Evolutionary conservation across 2,329 filamentous ascomycete species (phyloP).

Genomic region (Stenocarpella maydis): DNA sequence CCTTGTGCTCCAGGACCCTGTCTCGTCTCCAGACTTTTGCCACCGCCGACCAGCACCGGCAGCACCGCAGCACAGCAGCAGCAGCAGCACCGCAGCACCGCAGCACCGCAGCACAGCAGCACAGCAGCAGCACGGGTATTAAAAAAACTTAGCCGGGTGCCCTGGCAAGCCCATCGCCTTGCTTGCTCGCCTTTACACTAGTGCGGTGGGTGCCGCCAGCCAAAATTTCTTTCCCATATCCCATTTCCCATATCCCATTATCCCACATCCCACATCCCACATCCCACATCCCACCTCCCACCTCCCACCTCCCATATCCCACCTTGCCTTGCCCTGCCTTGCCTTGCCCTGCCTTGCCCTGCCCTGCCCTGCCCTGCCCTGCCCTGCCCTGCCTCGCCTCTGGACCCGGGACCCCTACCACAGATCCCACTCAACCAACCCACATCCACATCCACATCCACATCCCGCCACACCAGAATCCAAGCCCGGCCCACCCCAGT

Average conservation of each 20-base stretch:
- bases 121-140: neutral
- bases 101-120: too few relatives aligned
- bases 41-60: neutral
- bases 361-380: too few relatives aligned
- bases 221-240: neutral
- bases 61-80: neutral
- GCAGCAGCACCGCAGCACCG: neutral
- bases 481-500: neutral
- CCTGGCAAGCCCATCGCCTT: neutral
- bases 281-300: neutral
- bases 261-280: neutral
- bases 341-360: too few relatives aligned
- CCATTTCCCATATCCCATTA: neutral
- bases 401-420: too few relatives aligned
- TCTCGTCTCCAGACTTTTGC: slow-evolving; percentile 6
- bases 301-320: too few relatives aligned
- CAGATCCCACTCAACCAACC: too few relatives aligned
- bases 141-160: slow-evolving; percentile 8
- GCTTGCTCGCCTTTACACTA: neutral
- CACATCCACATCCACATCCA: neutral
- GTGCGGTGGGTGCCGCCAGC: neutral
- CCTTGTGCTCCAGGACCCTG: neutral
- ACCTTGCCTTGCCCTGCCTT: too few relatives aligned
- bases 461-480: slow-evolving; percentile 4
- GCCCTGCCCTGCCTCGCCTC: too few relatives aligned